Conservation (phyloP, 371 early-diverging fungal species). For the Mucor piriformis region DNA sequence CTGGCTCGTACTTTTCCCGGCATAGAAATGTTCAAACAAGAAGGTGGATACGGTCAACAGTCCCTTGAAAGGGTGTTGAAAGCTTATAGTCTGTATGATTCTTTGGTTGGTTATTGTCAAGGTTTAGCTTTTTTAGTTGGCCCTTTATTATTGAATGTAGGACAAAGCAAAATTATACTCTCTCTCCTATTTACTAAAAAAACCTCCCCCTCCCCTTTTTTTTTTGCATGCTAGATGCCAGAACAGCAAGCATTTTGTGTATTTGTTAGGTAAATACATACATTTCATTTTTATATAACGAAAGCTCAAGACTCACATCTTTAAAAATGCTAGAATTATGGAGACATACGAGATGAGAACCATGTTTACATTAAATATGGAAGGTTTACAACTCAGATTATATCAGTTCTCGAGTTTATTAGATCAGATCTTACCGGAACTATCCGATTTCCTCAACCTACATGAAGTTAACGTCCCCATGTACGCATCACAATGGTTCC, state of each 20-base stretch:
- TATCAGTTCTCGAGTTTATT: slow-evolving; percentile 87
- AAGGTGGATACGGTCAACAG: slow-evolving; percentile 86
- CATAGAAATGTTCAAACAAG: slow-evolving; percentile 82
- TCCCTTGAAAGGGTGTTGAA: slow-evolving; percentile 82
- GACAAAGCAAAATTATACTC: slow-evolving; percentile 4
- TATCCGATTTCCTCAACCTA: slow-evolving; percentile 71
- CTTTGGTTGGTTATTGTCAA: slow-evolving; percentile 95
- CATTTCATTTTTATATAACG: slow-evolving; percentile 27
- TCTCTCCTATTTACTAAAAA: slow-evolving; percentile 1
- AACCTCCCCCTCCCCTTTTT: not conserved
- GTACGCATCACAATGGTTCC: slow-evolving; percentile 94
- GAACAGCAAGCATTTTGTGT: slow-evolving; percentile 93
- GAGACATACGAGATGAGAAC: slow-evolving; percentile 83
- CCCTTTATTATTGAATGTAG: slow-evolving; percentile 88
- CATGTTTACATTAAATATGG: slow-evolving; percentile 86
- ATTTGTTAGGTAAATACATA: slow-evolving; percentile 61
- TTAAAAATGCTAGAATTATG: slow-evolving; percentile 78
- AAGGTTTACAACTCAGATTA: slow-evolving; percentile 81
- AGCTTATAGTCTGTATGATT: slow-evolving; percentile 91
- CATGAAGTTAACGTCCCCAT: slow-evolving; percentile 85
- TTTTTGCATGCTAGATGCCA: slow-evolving; percentile 63
- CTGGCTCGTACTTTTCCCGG: slow-evolving; percentile 91
- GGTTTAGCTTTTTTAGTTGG: slow-evolving; percentile 95
- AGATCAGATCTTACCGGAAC: slow-evolving; percentile 76
- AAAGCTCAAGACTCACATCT: slow-evolving; percentile 36